Percentiles rank a stretch among this genome's conserved stretches.
These are phyloP conservation scores for Periglandula ipomoeae DNA, from an alignment of 2,329 filamentous ascomycete genomes.

Conservation along the genomic window DNA sequence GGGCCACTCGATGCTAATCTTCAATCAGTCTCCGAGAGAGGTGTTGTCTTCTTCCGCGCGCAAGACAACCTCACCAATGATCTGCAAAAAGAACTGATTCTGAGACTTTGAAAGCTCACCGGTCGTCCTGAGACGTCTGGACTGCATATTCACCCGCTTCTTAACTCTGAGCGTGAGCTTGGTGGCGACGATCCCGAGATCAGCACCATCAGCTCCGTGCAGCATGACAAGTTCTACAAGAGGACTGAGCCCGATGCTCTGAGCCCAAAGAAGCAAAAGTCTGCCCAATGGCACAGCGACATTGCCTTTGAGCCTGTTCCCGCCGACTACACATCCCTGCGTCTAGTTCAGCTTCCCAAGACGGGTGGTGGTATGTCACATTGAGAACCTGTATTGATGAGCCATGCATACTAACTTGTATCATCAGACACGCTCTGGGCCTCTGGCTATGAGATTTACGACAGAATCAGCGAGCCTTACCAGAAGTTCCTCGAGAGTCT, in stretches of 20 bases:
- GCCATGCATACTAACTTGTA: neutral
- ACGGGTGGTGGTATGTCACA: slow-evolving; percentile 45
- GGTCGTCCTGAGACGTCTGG: no score
- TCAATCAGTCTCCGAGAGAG: no score
- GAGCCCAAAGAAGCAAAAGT: slow-evolving; percentile 34
- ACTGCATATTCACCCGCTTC: no score
- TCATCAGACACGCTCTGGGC: slow-evolving; percentile 53
- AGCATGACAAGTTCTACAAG: no score
- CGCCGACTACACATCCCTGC: slow-evolving; percentile 51
- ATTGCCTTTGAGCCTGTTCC: slow-evolving; percentile 58
- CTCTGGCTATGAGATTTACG: slow-evolving; percentile 57
- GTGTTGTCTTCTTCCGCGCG: no score
- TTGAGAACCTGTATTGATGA: slow-evolving; percentile 17
- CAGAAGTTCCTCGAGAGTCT: slow-evolving; percentile 49
- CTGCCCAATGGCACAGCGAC: slow-evolving; percentile 50
- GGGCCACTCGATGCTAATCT: no score
- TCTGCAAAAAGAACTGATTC: no score
- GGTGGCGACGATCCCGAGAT: no score
- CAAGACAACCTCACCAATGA: no score
- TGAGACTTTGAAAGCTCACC: no score
- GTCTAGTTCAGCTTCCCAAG: slow-evolving; percentile 42
- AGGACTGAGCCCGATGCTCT: slow-evolving; percentile 6
- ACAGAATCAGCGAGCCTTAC: slow-evolving; percentile 48
- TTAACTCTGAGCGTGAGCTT: no score
- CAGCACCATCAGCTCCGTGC: no score